phyloP scores from a whole-genome alignment of 2,329 filamentous ascomycete genomes.

The Biscogniauxia mediterranea region DNA sequence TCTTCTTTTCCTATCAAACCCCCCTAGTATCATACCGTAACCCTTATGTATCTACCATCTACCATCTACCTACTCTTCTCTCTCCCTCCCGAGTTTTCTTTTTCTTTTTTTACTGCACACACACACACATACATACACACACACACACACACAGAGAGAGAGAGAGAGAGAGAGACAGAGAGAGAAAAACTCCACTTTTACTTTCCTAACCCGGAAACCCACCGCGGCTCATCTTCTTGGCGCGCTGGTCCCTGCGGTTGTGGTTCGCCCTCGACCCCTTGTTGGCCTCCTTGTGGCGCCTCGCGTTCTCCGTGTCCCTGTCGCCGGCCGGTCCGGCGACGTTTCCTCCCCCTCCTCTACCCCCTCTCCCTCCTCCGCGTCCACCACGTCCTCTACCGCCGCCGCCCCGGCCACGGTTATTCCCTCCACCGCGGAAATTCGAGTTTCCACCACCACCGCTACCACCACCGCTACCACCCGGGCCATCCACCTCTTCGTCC shows the following conservation, averaged over 20 bases:
- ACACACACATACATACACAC: no score
- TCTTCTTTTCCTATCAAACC: no score
- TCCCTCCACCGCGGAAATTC: slow-evolving; percentile 37
- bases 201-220: slow-evolving; percentile 34
- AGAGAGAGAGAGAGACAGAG: no score
- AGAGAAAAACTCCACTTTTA: no score
- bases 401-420: slow-evolving; percentile 45
- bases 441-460: no score
- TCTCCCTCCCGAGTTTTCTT: no score
- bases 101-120: no score
- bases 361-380: slow-evolving; percentile 35
- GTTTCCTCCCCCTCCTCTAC: slow-evolving; percentile 55
- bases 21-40: no score
- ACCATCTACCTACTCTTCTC: no score
- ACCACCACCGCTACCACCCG: no score
- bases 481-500: slow-evolving; percentile 46
- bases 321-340: slow-evolving; percentile 66
- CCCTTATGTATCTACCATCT: no score
- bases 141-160: no score
- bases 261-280: slow-evolving; percentile 85
- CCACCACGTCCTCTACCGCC: slow-evolving; percentile 46
- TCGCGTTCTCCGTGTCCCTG: slow-evolving; percentile 68
- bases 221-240: slow-evolving; percentile 63
- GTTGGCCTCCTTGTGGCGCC: slow-evolving; percentile 76
- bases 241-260: slow-evolving; percentile 71